Percentiles rank a stretch among this genome's conserved stretches.
Conservation (phyloP, 2,329 filamentous ascomycete species). For the Alternaria gansuensis region DNA sequence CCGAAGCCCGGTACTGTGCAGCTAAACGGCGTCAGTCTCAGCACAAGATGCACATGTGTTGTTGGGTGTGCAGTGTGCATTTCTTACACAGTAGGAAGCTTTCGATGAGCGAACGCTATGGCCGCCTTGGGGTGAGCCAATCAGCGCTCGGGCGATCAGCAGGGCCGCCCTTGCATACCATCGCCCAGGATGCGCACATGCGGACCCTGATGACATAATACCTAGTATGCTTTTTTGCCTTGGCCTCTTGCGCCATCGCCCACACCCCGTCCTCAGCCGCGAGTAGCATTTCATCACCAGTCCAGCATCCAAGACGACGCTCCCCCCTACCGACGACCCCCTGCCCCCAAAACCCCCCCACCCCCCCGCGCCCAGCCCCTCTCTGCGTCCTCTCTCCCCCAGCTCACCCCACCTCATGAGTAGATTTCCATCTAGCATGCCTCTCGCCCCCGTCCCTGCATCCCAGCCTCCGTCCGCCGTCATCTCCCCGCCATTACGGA, state of each 20-base stretch:
- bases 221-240: neutral
- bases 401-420: conserved; percentile 79
- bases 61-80: conserved; percentile 15
- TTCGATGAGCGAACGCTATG: conserved; percentile 17
- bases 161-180: conserved; percentile 12
- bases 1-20: neutral
- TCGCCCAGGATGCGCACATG: conserved; percentile 18
- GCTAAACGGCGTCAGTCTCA: too few relatives aligned
- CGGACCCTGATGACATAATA: conserved; percentile 3
- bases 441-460: conserved; percentile 62
- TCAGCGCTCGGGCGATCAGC: conserved; percentile 12
- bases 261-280: neutral
- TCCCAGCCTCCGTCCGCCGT: conserved; percentile 50
- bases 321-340: conserved; percentile 14
- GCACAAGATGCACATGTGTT: neutral
- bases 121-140: conserved; percentile 4
- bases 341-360: conserved; percentile 62
- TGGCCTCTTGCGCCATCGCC: conserved; percentile 15
- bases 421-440: conserved; percentile 80
- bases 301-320: neutral
- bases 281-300: neutral
- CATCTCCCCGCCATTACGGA: conserved; percentile 64
- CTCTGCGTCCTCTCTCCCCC: conserved; percentile 72
- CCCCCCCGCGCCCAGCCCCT: conserved; percentile 78
- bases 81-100: conserved; percentile 18